Base-by-base conservation (phyloP, 495 filamentous ascomycete species). In the Penicilliopsis zonata region DNA sequence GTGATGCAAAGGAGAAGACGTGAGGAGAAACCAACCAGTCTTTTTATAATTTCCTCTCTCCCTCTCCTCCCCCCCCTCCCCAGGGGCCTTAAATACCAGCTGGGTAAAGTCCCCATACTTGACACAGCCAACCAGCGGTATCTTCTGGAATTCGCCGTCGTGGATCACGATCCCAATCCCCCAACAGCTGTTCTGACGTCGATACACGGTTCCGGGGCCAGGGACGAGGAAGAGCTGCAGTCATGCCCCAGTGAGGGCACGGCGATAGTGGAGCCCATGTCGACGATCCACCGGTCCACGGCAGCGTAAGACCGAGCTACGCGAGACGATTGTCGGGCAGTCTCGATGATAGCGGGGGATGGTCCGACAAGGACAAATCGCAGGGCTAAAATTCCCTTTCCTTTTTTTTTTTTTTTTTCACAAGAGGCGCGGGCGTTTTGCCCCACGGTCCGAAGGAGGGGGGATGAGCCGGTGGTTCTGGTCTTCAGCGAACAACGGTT, bases 201-300 rank as follows among this genome's bases (percentile, higher is more conserved):
- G 25, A 5, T 12, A 27, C 25, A 4, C 25, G n/a, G 21, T 12
- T 13, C 25, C 25, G 25, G 14, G 25, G 25, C 25, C 25, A 27
- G 25, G 25, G 25, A 27, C 25, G 25, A 27, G 25, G 25, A 27
- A 27, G 4, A 27, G n/a, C 21, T 4, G 25, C 14, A 27, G 4
- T 27, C n/a, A n/a, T 12, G 10, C 3, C 25, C 25, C 4, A 27
- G 25, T 9, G 5, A 5, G 25, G 3, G 25, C n/a, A 13, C 21
- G 25, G 14, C n/a, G 3, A 27, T 27, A 27, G 25, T 27, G 25
- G 25, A 27, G 10, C n/a, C n/a, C 25, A 27, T 27, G n/a, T 23
- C 4, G 25, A n/a, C 25, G 25, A 27, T 27, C 25, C 25, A 27
- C 25, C n/a, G 4, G n/a, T 23, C 21, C 21, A 23, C 21, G n/a